Conservation (phyloP, 176 grass and related monocot genomes). For the Phragmites australis region DNA sequence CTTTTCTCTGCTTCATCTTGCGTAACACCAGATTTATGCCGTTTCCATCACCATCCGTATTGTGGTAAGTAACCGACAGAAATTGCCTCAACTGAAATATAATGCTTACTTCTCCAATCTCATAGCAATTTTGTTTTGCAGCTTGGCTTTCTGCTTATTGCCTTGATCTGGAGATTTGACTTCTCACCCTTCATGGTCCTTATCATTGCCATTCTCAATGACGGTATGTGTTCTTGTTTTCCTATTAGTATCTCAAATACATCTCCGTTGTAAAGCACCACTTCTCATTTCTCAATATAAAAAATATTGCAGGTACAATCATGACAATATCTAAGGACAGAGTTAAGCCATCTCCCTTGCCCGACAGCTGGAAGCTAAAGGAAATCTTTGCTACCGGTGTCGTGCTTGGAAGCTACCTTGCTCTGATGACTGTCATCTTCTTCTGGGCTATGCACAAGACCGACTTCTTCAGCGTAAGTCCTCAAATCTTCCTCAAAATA, state of each 20-base stretch:
- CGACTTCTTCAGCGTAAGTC: constrained; percentile 76
- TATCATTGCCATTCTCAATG: constrained; percentile 98
- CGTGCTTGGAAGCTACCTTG: constrained; percentile 84
- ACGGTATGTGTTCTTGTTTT: constrained; percentile 54
- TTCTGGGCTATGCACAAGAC: constrained; percentile 91
- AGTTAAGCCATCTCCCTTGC: constrained; percentile 86
- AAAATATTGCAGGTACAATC: constrained; percentile 68
- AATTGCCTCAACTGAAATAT: not conserved
- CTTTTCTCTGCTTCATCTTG: constrained; percentile 3
- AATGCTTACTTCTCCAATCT: not conserved
- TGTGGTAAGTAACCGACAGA: constrained; percentile 59
- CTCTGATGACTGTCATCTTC: constrained; percentile 94
- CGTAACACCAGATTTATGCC: constrained; percentile 77
- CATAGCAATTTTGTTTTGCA: constrained; percentile 40
- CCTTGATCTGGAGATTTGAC: constrained; percentile 90
- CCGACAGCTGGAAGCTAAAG: constrained; percentile 97
- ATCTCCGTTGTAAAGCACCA: not conserved
- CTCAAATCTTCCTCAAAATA: not conserved
- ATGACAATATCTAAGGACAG: constrained; percentile 99
- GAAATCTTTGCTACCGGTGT: constrained; percentile 95
- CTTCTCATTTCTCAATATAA: constrained; percentile 4
- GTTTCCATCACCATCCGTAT: constrained; percentile 99
- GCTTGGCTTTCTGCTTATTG: constrained; percentile 96
- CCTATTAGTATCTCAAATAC: not conserved
- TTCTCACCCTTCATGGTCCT: constrained; percentile 99